Evolutionary conservation across 441 rosid genomes (phyloP), one percentile per base, ranked within the genome.

Genomic region (Cnidoscolus chayamansa): DNA sequence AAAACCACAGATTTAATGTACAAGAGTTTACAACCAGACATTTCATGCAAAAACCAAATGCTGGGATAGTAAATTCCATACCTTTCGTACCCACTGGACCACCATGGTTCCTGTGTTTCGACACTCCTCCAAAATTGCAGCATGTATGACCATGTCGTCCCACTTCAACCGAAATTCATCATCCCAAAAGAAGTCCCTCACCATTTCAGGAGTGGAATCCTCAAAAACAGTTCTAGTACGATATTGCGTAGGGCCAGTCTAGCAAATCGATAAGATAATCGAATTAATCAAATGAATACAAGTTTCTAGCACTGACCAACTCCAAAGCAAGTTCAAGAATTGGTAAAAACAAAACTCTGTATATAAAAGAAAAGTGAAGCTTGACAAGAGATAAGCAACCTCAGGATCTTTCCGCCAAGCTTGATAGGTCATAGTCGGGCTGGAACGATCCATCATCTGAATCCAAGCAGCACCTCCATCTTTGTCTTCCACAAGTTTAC

Each of bases 121-220:
- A 75, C 96, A 92, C 71, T 82, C 83, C 82, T 94, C 96, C 74
- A 87, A 81, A 11, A 81, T 90, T 62, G 82, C 62, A 51, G 97
- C 84, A 60, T 66, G 67, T 76, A 88, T 45, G 66, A 94, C 87
- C 99, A 92, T 92, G 77, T 89, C 91, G 72, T 92, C 99, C 97
- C 99, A 94, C 68, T 87, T 82, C 55, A 72, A 12, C 63, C 99
- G 84, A 72, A 81, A 90, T 32, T 86, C 90, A 76, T 94, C 97
- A 63, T 94, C 99, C 99, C 97, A 92, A 70, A 94, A 94, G 87
- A 92, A 92, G 72, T 94, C 97, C 71, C 97, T 90, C 60, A 85
- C 86, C 83, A 85, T 68, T 85, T 94, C 97, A 59, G 98, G 98
- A 19, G 89, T 85, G 17, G 91, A 94, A 75, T 94, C 92, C 77